Evolutionary conservation across 192 early-diverging fungal species (phyloP), one percentile per base, ranked within the genome.

Genomic region (Coemansia sp.): DNA sequence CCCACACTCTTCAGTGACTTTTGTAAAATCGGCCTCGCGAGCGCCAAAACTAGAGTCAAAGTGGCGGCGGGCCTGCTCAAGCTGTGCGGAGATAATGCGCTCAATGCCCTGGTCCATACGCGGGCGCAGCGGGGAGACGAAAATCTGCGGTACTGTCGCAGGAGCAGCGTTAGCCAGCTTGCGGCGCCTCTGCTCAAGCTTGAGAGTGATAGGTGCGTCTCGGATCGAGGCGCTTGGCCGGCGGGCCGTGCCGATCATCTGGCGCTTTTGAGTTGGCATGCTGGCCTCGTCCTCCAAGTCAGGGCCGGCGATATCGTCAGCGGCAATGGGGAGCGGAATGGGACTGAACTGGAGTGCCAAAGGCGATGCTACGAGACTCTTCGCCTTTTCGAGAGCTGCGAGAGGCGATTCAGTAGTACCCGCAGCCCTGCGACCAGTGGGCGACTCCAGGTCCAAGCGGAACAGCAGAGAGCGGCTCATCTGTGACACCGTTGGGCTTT

Each of bases 1-100:
- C 9, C 80, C 87, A 57, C 91, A 92, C 66, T 68, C 64, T 6
- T 52, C 72, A n/a, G 85, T 89, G 31, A 89, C 79, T 38, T 73
- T 66, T 18, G 75, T 66, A 83, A 89, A 88, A 43, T 85, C 84
- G 1, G 68, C 72, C 69, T 87, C 86, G 18, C 72, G 75, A 1
- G 74, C 72, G 6, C 80, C 85, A 75, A 86, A 86, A 57, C 75
- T 73, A 71, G 75, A 38, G 55, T 72, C 78, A 75, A 86, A 81
- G 57, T 76, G 69, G n/a, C 55, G 65, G 36, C 71, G 76, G 10
- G 60, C 70, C 52, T 63, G 69, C 38, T 70, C 69, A 22, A 86
- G 72, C 69, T 86, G 74, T 15, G 68, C 74, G n/a, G 50, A 46
- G 3, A 81, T 53, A 20, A 36, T 38, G 16, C 39, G 41, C 20